Conservation (phyloP, 371 early-diverging fungal genomes). For the Dichotomocladium elegans region DNA sequence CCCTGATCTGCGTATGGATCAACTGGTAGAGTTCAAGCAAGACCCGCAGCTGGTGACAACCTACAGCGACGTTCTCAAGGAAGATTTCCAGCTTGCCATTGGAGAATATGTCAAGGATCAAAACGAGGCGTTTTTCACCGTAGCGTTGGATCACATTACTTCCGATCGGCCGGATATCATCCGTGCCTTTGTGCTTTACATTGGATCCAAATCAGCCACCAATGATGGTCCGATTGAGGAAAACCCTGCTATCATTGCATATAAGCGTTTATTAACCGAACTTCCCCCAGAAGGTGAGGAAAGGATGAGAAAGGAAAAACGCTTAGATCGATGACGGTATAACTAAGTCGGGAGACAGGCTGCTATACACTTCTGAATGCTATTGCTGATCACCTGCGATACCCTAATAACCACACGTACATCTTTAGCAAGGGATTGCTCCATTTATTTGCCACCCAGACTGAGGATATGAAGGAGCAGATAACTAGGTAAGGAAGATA, state of each 20-base stretch:
- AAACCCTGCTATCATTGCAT: conserved; percentile 22
- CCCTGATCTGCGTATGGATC: conserved; percentile 85
- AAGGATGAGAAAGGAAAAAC: not conserved
- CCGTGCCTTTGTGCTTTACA: conserved; percentile 24
- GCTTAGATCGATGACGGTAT: not conserved
- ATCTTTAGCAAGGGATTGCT: conserved; percentile 81
- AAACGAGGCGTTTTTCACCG: not conserved
- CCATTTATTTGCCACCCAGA: conserved; percentile 69
- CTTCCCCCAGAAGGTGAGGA: conserved; percentile 10
- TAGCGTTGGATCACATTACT: conserved; percentile 4
- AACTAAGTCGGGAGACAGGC: conserved; percentile 30
- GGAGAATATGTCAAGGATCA: conserved; percentile 2
- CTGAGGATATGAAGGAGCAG: conserved; percentile 77
- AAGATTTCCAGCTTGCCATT: conserved; percentile 6
- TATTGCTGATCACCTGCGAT: conserved; percentile 93
- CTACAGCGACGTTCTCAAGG: conserved; percentile 4
- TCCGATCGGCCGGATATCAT: conserved; percentile 9
- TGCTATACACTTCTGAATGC: conserved; percentile 83
- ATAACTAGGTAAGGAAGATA: conserved; percentile 61
- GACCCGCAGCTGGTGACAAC: conserved; percentile 20
- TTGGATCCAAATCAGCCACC: conserved; percentile 21
- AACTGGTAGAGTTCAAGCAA: conserved; percentile 69
- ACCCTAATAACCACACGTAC: conserved; percentile 94
- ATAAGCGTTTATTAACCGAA: conserved; percentile 23
- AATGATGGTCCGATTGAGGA: conserved; percentile 17